phyloP scores from a whole-genome alignment of 257 asterid genomes.

The Henckelia pumila region DNA sequence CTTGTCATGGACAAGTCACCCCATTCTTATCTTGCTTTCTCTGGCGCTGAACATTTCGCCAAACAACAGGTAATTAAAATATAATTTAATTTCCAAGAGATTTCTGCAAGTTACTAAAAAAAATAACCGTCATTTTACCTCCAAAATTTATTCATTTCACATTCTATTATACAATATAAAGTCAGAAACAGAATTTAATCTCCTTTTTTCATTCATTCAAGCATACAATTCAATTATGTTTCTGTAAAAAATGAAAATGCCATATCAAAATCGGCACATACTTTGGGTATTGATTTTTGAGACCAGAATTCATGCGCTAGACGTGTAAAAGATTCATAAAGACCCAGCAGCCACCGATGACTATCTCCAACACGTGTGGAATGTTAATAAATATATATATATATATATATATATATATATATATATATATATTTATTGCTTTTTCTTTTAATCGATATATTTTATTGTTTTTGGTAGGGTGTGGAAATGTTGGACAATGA shows the following conservation, averaged over 20 bases:
- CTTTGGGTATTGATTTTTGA: neutral
- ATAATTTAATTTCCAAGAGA: no score
- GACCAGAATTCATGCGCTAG: slow-evolving; percentile 6
- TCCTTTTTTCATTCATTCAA: no score
- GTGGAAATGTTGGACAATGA: slow-evolving; percentile 76
- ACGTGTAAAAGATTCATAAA: slow-evolving; percentile 12
- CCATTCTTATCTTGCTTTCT: slow-evolving; percentile 84
- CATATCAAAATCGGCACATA: no score
- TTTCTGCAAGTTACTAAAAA: no score
- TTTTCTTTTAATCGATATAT: no score
- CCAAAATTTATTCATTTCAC: no score
- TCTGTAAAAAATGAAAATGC: no score
- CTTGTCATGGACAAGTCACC: slow-evolving; percentile 97
- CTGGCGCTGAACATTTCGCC: slow-evolving; percentile 93
- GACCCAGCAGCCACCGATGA: slow-evolving; percentile 10
- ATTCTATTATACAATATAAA: no score
- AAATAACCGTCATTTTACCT: no score
- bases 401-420: neutral
- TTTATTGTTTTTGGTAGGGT: slow-evolving; percentile 42
- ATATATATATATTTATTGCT: neutral
- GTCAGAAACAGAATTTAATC: no score
- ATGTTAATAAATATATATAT: no score
- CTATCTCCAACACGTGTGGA: neutral
- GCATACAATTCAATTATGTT: no score
- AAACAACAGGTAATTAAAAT: slow-evolving; percentile 69